These are phyloP conservation scores for Sphagnum contortum DNA, from an alignment of 225 moss, liverwort and hornwort species.

Conservation along the genomic window DNA sequence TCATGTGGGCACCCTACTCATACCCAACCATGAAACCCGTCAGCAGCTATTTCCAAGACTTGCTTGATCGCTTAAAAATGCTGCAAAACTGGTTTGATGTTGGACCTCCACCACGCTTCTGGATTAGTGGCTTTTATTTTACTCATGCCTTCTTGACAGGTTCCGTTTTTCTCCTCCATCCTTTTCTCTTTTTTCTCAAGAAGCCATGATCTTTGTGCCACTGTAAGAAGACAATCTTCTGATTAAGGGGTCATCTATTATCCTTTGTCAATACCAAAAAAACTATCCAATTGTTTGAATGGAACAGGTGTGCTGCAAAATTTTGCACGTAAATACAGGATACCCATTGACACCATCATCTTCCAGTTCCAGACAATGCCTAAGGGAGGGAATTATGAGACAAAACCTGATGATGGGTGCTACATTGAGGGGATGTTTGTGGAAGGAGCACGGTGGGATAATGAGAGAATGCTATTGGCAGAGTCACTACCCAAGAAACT, in stretches of 20 bases:
- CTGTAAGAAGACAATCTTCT: too few species aligned
- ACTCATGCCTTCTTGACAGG: slow-evolving; percentile 59
- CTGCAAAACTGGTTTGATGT: slow-evolving; percentile 49
- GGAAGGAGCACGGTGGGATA: slow-evolving; percentile 59
- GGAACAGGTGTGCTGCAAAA: slow-evolving; percentile 52
- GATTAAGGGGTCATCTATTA: too few species aligned
- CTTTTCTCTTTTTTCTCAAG: too few species aligned
- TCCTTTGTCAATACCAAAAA: too few species aligned
- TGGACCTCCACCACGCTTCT: slow-evolving; percentile 48
- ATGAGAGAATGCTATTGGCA: slow-evolving; percentile 23
- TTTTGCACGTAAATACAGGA: slow-evolving; percentile 47
- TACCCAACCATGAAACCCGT: slow-evolving; percentile 58
- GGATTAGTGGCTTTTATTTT: slow-evolving; percentile 71
- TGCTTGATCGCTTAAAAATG: slow-evolving; percentile 52
- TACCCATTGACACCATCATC: slow-evolving; percentile 56
- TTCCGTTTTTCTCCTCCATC: background rate
- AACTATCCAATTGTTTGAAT: too few species aligned
- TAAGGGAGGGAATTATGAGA: slow-evolving; percentile 23
- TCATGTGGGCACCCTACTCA: slow-evolving; percentile 49
- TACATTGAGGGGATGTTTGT: slow-evolving; percentile 49
- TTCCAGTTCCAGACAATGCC: slow-evolving; percentile 64
- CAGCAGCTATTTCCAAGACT: slow-evolving; percentile 43
- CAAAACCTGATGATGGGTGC: slow-evolving; percentile 55
- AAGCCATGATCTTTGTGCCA: too few species aligned
- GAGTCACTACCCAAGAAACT: slow-evolving; percentile 47